Base-by-base conservation (phyloP, 1,284 basidiomycete genomes). In the Singerocomus rubriflavus region DNA sequence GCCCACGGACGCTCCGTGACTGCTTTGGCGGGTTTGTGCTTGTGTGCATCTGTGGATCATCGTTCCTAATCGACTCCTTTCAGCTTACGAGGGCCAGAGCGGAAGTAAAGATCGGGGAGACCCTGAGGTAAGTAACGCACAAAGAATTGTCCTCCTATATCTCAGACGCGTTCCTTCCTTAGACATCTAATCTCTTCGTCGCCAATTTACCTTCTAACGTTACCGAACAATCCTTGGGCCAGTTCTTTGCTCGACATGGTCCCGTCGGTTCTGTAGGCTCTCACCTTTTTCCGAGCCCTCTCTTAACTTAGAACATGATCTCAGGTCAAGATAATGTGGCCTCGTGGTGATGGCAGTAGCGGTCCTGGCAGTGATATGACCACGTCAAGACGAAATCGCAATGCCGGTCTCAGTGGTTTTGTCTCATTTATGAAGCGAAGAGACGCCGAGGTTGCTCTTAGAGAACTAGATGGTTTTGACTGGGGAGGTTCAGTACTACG, bases 251-350 rank as follows among this genome's bases (percentile, higher is more conserved):
- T 4, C 74, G 77, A 25, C 74, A 72, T 50, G 86, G 85, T 4
- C 85, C 84, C 38, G 84, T 87, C 49, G 85, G 82, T 35, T 88
- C 85, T 25, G 84, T 86, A 60, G 48, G 77, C 71, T 11, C 16
- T 29, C 47, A 1, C 3, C 38, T 36, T 37, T 40, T 12, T 27
- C 6, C 2, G 3, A n/a, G 4, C 32, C 21, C n/a, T 41, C 25
- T 43, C 34, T 51, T 12, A 26, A 10, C 46, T 51, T 27, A 40
- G 13, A 33, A 34, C 33, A 16, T 43, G 34, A 34, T 14, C 43
- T 51, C 48, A 91, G 88, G 88, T 91, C 48, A 95, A 97, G 75
- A 86, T 98, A 54, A 96, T 98, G 93, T 98, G 93, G 93, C 94
- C 93, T 48, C 79, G 88, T 48, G 77, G 76, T 6, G 86, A 88